phyloP scores from a whole-genome alignment of 805 yeast genomes.

The Ogataea polymorpha region DNA sequence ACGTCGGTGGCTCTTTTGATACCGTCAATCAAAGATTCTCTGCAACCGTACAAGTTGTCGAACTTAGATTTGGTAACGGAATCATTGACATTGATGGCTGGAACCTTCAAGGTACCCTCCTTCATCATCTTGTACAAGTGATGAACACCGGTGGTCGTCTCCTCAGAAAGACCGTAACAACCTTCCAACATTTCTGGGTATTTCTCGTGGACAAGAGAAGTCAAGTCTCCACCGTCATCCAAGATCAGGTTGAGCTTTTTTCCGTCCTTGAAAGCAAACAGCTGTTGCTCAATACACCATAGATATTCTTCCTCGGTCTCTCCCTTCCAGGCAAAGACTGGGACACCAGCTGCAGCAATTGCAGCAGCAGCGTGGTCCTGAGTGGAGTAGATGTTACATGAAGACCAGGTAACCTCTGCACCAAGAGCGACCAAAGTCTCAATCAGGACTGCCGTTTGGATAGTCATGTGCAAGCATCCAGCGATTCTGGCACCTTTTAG shows the following conservation, averaged over 20 bases:
- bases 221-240: slow-evolving; percentile 99
- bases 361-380: slow-evolving; percentile 99
- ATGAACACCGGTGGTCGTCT: slow-evolving; percentile 99
- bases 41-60: slow-evolving; percentile 99
- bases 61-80: slow-evolving; percentile 98
- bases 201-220: slow-evolving; percentile 93
- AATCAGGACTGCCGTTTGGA: slow-evolving; percentile 97
- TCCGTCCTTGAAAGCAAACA: slow-evolving; percentile 94
- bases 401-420: slow-evolving; percentile 99
- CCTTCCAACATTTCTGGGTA: slow-evolving; percentile 95
- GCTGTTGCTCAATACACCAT: slow-evolving; percentile 99
- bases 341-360: slow-evolving; percentile 98
- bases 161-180: slow-evolving; percentile 97
- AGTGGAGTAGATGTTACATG: slow-evolving; percentile 98
- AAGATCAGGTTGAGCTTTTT: slow-evolving; percentile 93
- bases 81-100: slow-evolving; percentile 99
- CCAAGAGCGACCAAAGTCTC: slow-evolving; percentile 97
- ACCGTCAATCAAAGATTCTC: slow-evolving; percentile 98
- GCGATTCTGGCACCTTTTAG: slow-evolving; percentile 98
- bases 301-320: slow-evolving; percentile 99
- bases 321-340: slow-evolving; percentile 99
- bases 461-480: slow-evolving; percentile 99
- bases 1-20: slow-evolving; percentile 99
- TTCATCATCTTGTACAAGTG: slow-evolving; percentile 94
- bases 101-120: slow-evolving; percentile 88